Evolutionary conservation across 495 filamentous ascomycete genomes (phyloP).

Genomic region (Aspergillus indologenus): DNA sequence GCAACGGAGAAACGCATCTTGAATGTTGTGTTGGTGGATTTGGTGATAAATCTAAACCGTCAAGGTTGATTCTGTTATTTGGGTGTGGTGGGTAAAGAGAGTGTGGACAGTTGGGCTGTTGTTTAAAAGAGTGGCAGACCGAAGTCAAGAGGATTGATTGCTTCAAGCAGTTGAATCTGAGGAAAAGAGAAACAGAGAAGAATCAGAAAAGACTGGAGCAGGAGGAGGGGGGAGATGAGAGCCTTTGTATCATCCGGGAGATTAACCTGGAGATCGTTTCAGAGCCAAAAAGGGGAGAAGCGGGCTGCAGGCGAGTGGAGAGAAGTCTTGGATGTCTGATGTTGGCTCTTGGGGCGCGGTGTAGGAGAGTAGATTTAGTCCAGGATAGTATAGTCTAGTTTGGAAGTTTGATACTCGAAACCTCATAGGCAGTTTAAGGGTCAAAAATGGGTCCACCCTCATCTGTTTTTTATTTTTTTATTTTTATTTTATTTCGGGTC

Average conservation of each 20-base stretch:
- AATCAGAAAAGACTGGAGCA: constrained; percentile 16
- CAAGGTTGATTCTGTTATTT: constrained; percentile 22
- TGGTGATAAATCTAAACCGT: constrained; percentile 34
- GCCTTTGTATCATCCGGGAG: constrained; percentile 48
- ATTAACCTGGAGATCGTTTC: constrained; percentile 42
- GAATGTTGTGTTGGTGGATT: constrained; percentile 38
- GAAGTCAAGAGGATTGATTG: constrained; percentile 45
- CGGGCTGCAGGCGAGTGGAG: constrained; percentile 17
- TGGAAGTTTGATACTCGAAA: background rate
- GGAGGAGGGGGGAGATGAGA: constrained; percentile 27
- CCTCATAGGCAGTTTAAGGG: constrained; percentile 7
- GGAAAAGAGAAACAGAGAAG: constrained; percentile 31
- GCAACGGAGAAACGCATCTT: constrained; percentile 56
- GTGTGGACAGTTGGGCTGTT: constrained; percentile 38
- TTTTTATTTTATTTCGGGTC: background rate
- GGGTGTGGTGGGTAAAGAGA: constrained; percentile 37
- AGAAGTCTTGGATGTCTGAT: background rate
- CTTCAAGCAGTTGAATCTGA: constrained; percentile 39
- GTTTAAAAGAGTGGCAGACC: constrained; percentile 53
- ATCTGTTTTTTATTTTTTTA: background rate
- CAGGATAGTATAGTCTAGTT: no score
- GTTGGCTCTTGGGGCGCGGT: background rate
- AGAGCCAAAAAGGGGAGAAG: constrained; percentile 24
- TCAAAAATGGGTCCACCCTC: constrained; percentile 13
- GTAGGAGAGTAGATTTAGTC: background rate